Evolutionary conservation across 768 basidiomycete genomes (phyloP), one percentile per base, ranked within the genome.

Genomic region (Xerocomus potaroensis): DNA sequence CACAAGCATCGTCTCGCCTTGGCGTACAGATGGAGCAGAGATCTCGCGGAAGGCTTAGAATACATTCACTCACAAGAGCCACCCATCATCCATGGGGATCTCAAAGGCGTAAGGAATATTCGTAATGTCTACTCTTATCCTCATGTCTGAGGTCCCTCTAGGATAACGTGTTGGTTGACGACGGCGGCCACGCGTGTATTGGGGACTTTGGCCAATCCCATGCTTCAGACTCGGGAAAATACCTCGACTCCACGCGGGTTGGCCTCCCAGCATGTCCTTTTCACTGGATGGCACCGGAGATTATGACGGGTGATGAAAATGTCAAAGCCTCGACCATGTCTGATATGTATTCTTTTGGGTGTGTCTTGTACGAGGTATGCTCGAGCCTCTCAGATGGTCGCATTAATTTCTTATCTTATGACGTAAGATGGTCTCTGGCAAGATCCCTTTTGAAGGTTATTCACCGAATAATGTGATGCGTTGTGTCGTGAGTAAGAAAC

Each of bases 71-170:
- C 6, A 7, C 51, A 54, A 14, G 44, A 60, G 4, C 63, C 63
- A 0, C 57, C 63, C 24, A 57, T 74, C 22, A 50, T 71, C 12
- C 72, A 74, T 21, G 69, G 72, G 7, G 73, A 74, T 52, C 24
- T 74, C 22, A 74, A 73, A 50, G 65, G 64, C 24, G 72, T 50
- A 40, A 55, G 63, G 31, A 18, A 43, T 18, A 16, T 39, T 15
- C 15, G 3, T 8, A 51, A n/a, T 15, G 35, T 42, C 29, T n/a
- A 36, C 22, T 9, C n/a, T 11, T 7, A 22, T 40, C 14, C 15
- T 34, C 24, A 12, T 36, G 19, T 38, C 44, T 47, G 40, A 58
- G 5, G 18, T 16, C 30, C 12, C 22, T 22, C 18, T 41, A 63
- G 65, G 54, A 56, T 15, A 65, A 65, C 27, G 48, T 59, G 19